A percentile compares a stretch with the other conserved stretches of the same genome.
Evolutionary conservation across 1,284 basidiomycete species (phyloP).

Genomic region (Sanghuangporus weigelae): DNA sequence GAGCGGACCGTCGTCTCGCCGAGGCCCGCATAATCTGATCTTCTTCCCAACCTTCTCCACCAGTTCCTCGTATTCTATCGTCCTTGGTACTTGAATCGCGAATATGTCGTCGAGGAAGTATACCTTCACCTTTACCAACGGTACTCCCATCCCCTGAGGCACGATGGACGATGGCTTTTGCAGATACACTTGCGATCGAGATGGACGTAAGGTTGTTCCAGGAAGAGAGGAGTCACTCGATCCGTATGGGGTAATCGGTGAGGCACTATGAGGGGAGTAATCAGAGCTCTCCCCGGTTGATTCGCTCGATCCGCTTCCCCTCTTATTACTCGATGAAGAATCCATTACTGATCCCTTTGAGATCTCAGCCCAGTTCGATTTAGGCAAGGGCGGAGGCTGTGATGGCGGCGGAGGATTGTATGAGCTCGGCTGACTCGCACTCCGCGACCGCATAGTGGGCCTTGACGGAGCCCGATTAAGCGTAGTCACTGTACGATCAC

Average conservation of each 20-base stretch:
- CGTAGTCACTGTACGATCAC: constrained; percentile 10
- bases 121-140: constrained; percentile 80
- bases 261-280: constrained; percentile 74
- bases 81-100: constrained; percentile 81
- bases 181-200: constrained; percentile 45
- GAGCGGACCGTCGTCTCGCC: constrained; percentile 68
- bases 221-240: constrained; percentile 73
- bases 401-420: constrained; percentile 47
- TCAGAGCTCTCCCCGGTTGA: constrained; percentile 74
- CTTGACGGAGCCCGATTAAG: constrained; percentile 24
- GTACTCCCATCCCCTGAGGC: constrained; percentile 26
- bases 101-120: constrained; percentile 89
- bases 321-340: constrained; percentile 42
- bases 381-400: constrained; percentile 54
- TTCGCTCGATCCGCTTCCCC: constrained; percentile 75
- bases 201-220: constrained; percentile 47
- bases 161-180: constrained; percentile 23
- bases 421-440: constrained; percentile 68
- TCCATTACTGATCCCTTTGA: constrained; percentile 46
- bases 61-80: constrained; percentile 75
- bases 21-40: constrained; percentile 81
- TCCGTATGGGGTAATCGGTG: constrained; percentile 80
- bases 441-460: constrained; percentile 54
- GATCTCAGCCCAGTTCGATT: constrained; percentile 47
- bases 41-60: constrained; percentile 90